Evolutionary conservation across 73 alveolate genomes (phyloP).

Genomic region (Symbiodinium natans): DNA sequence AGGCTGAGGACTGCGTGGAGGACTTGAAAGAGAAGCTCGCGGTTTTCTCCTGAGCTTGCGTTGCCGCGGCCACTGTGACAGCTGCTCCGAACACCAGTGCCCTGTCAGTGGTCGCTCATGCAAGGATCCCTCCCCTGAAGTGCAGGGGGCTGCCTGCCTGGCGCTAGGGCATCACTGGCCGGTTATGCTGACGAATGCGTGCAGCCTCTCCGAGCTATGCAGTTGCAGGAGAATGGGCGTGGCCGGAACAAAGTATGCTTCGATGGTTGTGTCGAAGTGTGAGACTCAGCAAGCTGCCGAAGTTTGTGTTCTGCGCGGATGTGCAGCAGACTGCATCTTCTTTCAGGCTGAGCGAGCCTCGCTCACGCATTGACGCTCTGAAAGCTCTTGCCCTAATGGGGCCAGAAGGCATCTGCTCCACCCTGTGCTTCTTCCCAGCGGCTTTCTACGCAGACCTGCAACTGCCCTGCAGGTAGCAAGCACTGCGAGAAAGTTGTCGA

Average conservation of each 20-base stretch:
- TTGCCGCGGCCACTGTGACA: too few species aligned
- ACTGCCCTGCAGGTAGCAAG: conserved; percentile 64
- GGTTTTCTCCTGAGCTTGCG: neutral
- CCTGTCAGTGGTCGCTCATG: too few species aligned
- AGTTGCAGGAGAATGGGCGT: conserved; percentile 5
- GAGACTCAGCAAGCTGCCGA: neutral
- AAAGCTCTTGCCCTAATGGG: conserved; percentile 90
- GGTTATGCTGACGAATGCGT: neutral
- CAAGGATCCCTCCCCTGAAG: conserved; percentile 84
- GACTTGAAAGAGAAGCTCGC: conserved; percentile 50
- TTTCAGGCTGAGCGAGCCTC: conserved; percentile 62
- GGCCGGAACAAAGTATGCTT: neutral
- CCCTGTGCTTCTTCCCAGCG: neutral
- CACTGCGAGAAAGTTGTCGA: conserved; percentile 43
- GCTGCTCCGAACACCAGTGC: too few species aligned
- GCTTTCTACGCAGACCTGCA: neutral
- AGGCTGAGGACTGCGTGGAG: conserved; percentile 60
- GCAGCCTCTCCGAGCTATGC: too few species aligned
- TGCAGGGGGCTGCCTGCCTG: conserved; percentile 86
- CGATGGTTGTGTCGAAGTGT: neutral
- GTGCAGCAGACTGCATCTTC: too few species aligned
- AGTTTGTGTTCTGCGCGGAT: too few species aligned
- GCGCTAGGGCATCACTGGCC: conserved; percentile 66
- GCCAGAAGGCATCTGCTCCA: conserved; percentile 20
- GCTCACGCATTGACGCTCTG: conserved; percentile 37